Evolutionary conservation across 1,139 yeast genomes (phyloP).

Genomic region (Geotrichum fermentans): DNA sequence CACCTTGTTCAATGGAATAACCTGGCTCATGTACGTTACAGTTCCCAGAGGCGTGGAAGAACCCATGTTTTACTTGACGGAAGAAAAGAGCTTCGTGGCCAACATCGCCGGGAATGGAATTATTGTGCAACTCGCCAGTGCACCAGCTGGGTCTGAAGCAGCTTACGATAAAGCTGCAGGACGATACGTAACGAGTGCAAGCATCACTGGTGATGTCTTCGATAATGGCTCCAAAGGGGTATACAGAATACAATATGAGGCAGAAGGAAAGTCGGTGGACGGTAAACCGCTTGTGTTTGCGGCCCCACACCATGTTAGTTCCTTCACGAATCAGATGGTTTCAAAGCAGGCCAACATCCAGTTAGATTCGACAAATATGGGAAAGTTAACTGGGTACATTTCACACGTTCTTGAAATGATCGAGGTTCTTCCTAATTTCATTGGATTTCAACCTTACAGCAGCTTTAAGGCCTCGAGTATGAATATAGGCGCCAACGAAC

Average conservation of each 20-base stretch:
- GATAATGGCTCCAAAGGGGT: slow-evolving; percentile 41
- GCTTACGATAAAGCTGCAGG: slow-evolving; percentile 58
- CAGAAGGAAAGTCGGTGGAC: slow-evolving; percentile 51
- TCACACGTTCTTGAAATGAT: slow-evolving; percentile 49
- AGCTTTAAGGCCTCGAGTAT: slow-evolving; percentile 29
- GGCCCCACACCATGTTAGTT: slow-evolving; percentile 64
- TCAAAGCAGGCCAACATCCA: slow-evolving; percentile 43
- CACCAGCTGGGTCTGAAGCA: slow-evolving; percentile 41
- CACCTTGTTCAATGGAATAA: slow-evolving; percentile 44
- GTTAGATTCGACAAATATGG: slow-evolving; percentile 61
- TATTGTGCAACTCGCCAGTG: slow-evolving; percentile 43
- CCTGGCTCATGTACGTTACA: slow-evolving; percentile 58
- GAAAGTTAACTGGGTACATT: slow-evolving; percentile 53
- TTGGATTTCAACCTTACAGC: slow-evolving; percentile 44
- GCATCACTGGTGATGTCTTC: slow-evolving; percentile 39
- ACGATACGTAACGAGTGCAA: slow-evolving; percentile 45
- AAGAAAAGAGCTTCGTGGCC: slow-evolving; percentile 53
- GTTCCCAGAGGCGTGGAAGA: slow-evolving; percentile 40
- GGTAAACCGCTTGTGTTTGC: slow-evolving; percentile 59
- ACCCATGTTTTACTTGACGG: slow-evolving; percentile 43
- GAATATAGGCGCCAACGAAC: slow-evolving; percentile 3
- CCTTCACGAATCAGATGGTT: slow-evolving; percentile 39
- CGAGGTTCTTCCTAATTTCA: slow-evolving; percentile 53
- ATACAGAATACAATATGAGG: slow-evolving; percentile 50
- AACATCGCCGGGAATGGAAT: slow-evolving; percentile 29